phyloP scores from a whole-genome alignment of 768 basidiomycete species.

The Podaxis pistillaris region DNA sequence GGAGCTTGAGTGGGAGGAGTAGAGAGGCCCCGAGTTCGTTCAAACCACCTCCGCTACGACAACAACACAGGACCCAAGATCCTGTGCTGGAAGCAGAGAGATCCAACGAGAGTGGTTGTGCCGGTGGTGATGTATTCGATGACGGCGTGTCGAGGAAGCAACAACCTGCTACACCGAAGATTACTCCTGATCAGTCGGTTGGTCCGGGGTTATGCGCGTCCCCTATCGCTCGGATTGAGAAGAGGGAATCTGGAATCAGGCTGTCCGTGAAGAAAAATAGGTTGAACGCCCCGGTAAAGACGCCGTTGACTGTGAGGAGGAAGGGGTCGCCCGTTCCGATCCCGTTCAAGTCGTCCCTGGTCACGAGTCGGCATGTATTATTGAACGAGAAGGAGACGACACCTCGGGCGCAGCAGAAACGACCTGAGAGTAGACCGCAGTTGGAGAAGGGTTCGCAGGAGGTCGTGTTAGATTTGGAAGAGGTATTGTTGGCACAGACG shows the following conservation, averaged over 20 bases:
- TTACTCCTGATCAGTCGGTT: too few relatives aligned
- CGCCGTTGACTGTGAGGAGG: not conserved
- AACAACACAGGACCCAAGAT: not conserved
- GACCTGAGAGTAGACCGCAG: not conserved
- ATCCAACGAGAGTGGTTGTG: too few relatives aligned
- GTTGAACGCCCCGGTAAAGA: not conserved
- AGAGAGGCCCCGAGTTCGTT: not conserved
- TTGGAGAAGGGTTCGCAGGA: slow-evolving; percentile 18
- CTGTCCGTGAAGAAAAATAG: not conserved
- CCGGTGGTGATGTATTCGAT: too few relatives aligned
- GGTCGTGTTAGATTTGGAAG: slow-evolving; percentile 29
- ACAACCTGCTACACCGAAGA: too few relatives aligned
- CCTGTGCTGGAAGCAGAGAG: too few relatives aligned
- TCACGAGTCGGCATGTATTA: not conserved
- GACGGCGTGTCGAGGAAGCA: too few relatives aligned
- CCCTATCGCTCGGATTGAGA: not conserved
- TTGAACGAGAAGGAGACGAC: not conserved
- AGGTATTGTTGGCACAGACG: slow-evolving; percentile 32
- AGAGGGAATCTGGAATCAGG: not conserved
- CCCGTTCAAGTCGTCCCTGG: not conserved
- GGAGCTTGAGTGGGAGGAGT: too few relatives aligned
- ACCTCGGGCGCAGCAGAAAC: too few relatives aligned
- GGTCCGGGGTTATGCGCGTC: not conserved
- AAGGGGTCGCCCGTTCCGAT: slow-evolving; percentile 13
- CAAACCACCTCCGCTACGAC: not conserved